phyloP scores from a whole-genome alignment of 1,139 yeast species.

The Sugiyamaella japonica region DNA sequence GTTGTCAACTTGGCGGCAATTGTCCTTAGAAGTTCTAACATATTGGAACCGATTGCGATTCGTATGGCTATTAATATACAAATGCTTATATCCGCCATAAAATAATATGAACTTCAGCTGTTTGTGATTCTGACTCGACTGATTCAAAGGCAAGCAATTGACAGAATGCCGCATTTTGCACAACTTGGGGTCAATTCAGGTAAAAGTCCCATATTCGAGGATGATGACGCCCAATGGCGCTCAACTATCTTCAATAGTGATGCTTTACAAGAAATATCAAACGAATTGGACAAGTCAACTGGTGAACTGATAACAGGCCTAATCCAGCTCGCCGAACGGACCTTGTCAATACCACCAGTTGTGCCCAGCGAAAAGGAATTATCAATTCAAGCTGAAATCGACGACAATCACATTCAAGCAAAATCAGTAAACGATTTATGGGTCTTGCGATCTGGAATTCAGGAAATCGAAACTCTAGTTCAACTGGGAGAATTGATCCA shows the following conservation, averaged over 20 bases:
- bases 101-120: too few relatives aligned
- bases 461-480: constrained; percentile 32
- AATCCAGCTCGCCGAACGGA: neutral
- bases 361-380: constrained; percentile 9
- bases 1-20: too few relatives aligned
- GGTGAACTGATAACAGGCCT: neutral
- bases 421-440: constrained; percentile 32
- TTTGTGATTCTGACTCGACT: too few relatives aligned
- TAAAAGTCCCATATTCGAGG: neutral
- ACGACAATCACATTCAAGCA: neutral
- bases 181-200: too few relatives aligned
- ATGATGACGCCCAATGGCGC: constrained; percentile 1
- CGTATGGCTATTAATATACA: too few relatives aligned
- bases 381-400: constrained; percentile 3
- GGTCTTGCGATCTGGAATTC: constrained; percentile 36
- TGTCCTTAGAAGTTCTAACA: too few relatives aligned
- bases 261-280: neutral
- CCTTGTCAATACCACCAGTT: neutral
- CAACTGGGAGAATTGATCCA: constrained; percentile 33
- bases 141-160: too few relatives aligned
- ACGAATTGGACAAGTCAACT: constrained; percentile 2
- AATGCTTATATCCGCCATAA: too few relatives aligned
- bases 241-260: neutral
- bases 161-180: too few relatives aligned
- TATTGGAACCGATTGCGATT: too few relatives aligned